Evolutionary conservation across 495 filamentous ascomycete genomes (phyloP), one percentile per base, ranked within the genome.

Genomic region (Bathelium albidoporum): DNA sequence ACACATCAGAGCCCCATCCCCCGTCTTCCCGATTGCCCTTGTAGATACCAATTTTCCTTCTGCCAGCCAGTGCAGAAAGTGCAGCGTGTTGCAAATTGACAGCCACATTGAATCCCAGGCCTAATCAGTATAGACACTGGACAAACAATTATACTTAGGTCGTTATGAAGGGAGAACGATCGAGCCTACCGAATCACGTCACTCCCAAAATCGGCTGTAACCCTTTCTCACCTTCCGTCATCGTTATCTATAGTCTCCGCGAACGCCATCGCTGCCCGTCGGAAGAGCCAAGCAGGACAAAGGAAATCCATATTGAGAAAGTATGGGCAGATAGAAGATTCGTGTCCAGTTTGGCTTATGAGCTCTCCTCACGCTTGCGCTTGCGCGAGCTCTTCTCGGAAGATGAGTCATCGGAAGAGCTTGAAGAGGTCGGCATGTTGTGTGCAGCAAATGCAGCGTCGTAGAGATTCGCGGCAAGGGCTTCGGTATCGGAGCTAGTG

Each of bases 401-500:
- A 9, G 49, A 55, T 3, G 49, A 55, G 7, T 55, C 49, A 29
- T 55, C 49, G 20, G 49, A 55, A 29, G 49, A 55, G 16, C 49
- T 55, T 7, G 49, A 55, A 9, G 49, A 55, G 22, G 7, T 55
- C 16, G 49, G 49, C 7, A 20, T 24, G 29, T 55, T 29, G 20
- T 55, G 49, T 22, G 85, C 80, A 64, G 87, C 84, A 64, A 84
- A 80, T 32, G 89, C 85, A 32, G 89, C 82, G 71, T 89, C 85
- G 76, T 89, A 95, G 43, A 95, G 84, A 16, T 87, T 84, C 63
- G 80, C 81, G 58, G 89, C 87, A n/a, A 89, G 77, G 20, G 78
- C 76, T 64, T 78, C 79, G 55, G 85, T 81, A 59, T 90, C 87
- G 59, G 85, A 82, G 60, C 81, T 82, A 24, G 78, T 73, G 11